Conservation (phyloP, 2,329 filamentous ascomycete species). For the Epichloe aotearoae region DNA sequence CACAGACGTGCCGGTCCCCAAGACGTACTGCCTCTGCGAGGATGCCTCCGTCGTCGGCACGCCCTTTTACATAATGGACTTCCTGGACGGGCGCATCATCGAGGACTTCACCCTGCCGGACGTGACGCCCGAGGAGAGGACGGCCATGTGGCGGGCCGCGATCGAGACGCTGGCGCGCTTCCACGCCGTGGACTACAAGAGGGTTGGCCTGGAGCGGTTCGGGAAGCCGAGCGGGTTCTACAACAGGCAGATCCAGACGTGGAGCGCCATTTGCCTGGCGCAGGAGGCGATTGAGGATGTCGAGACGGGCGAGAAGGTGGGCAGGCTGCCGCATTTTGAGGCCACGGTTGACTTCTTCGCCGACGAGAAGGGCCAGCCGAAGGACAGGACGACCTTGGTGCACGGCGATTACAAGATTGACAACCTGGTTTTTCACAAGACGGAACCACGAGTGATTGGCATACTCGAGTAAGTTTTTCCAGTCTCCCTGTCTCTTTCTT, state of each 20-base stretch:
- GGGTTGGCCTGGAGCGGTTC: slow-evolving; percentile 57
- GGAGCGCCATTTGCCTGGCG: slow-evolving; percentile 61
- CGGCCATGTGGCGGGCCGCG: slow-evolving; percentile 74
- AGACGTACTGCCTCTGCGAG: slow-evolving; percentile 73
- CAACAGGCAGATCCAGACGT: slow-evolving; percentile 71
- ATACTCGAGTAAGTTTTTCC: slow-evolving; percentile 63
- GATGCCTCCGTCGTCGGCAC: slow-evolving; percentile 71
- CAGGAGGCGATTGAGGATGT: slow-evolving; percentile 66
- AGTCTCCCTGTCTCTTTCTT: not conserved
- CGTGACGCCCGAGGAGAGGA: slow-evolving; percentile 54
- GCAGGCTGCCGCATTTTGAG: slow-evolving; percentile 69
- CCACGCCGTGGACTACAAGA: slow-evolving; percentile 56
- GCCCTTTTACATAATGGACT: slow-evolving; percentile 95
- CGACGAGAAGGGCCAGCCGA: slow-evolving; percentile 54
- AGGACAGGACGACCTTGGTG: slow-evolving; percentile 65
- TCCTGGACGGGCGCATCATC: slow-evolving; percentile 85
- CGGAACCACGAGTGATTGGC: slow-evolving; percentile 76
- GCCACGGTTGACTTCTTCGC: slow-evolving; percentile 70
- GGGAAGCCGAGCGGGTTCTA: slow-evolving; percentile 72
- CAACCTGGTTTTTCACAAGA: slow-evolving; percentile 81
- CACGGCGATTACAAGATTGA: slow-evolving; percentile 98
- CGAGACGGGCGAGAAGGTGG: slow-evolving; percentile 64
- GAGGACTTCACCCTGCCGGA: slow-evolving; percentile 74
- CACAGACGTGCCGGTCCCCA: slow-evolving; percentile 78
- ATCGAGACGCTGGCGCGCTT: slow-evolving; percentile 73